A percentile compares a stretch with the other conserved stretches of the same genome.
Evolutionary conservation across 352 stramenopile genomes (phyloP).

Genomic region (Thalassiosira sp.): DNA sequence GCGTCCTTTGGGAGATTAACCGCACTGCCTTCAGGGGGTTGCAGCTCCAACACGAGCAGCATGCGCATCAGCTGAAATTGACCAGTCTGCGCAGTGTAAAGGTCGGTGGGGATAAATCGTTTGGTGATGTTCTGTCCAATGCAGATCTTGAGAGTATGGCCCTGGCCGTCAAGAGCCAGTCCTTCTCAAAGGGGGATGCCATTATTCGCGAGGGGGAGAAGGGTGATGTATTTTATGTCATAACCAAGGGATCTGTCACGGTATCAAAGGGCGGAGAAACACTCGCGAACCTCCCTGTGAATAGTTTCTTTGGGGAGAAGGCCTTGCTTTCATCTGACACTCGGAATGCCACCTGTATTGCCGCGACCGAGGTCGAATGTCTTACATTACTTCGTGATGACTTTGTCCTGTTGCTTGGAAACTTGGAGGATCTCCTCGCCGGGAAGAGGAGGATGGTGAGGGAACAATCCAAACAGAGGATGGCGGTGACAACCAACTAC

Average conservation of each 20-base stretch:
- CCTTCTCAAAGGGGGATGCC: conserved; percentile 30
- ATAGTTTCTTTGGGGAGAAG: conserved; percentile 92
- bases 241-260: conserved; percentile 87
- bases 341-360: conserved; percentile 89
- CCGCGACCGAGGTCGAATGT: conserved; percentile 41
- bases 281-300: conserved; percentile 80
- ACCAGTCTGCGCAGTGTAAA: conserved; percentile 37
- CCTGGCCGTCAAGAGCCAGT: conserved; percentile 44
- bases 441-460: conserved; percentile 52
- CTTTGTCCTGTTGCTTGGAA: conserved; percentile 91
- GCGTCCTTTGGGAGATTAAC: conserved; percentile 89
- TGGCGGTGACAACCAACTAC: too few species aligned
- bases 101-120: conserved; percentile 33
- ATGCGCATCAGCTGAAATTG: conserved; percentile 48
- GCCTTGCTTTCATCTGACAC: conserved; percentile 90
- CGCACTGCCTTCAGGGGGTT: conserved; percentile 67
- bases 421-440: conserved; percentile 73
- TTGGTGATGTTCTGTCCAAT: conserved; percentile 40
- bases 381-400: conserved; percentile 84
- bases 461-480: too few species aligned
- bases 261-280: conserved; percentile 56
- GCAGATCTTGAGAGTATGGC: conserved; percentile 44
- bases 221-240: conserved; percentile 79
- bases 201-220: conserved; percentile 60
- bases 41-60: conserved; percentile 43